A percentile compares a stretch with the other conserved stretches of the same genome.
phyloP scores from a whole-genome alignment of 2,329 filamentous ascomycete genomes.

The Bipolaris zeicola region DNA sequence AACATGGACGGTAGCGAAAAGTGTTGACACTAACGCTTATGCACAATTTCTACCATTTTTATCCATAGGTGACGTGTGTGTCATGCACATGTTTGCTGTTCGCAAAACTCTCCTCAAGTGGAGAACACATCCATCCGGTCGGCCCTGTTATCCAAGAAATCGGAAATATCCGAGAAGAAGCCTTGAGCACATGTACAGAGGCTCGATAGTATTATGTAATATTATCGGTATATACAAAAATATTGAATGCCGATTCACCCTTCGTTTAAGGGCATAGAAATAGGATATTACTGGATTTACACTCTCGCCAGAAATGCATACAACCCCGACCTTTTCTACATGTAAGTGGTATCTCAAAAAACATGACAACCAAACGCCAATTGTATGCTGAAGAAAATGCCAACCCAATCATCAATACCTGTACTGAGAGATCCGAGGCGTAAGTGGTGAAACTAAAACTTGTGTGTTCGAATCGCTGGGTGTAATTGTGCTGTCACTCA shows the following conservation, averaged over 20 bases:
- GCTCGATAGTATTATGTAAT: not conserved
- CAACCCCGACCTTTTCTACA: not conserved
- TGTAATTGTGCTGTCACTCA: constrained; percentile 31
- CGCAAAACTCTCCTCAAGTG: not conserved
- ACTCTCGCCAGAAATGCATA: not conserved
- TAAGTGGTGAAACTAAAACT: constrained; percentile 27
- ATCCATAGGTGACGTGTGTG: not conserved
- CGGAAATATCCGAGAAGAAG: not conserved
- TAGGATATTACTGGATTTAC: not conserved
- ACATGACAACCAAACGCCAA: constrained; percentile 5
- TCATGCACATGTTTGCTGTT: not conserved
- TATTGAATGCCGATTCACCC: not conserved
- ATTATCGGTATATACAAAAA: not conserved
- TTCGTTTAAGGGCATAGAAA: not conserved
- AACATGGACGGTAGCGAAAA: not conserved
- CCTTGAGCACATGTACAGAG: not conserved
- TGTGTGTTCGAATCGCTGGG: constrained; percentile 10
- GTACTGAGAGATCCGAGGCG: constrained; percentile 2
- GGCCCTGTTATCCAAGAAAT: constrained; percentile 6
- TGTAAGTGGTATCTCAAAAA: constrained; percentile 20
- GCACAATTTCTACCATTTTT: not conserved
- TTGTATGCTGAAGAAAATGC: not conserved
- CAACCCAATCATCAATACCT: not conserved
- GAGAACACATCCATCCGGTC: not conserved
- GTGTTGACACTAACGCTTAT: not conserved